Evolutionary conservation across 2,329 filamentous ascomycete genomes (phyloP), one percentile per base, ranked within the genome.

Genomic region (Penicillium fuscoglaucum): DNA sequence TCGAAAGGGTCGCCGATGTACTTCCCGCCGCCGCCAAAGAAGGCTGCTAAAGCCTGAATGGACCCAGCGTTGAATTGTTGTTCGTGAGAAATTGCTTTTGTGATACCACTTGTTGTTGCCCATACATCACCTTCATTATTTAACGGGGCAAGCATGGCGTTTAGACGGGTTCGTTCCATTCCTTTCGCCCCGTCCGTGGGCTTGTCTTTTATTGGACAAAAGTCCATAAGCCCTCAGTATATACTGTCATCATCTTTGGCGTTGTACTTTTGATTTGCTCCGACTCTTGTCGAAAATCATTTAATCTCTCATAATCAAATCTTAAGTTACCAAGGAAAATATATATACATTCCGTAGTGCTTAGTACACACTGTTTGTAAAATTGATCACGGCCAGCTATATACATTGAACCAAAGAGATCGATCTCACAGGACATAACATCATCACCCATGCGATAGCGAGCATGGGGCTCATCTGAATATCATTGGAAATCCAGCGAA

Each of bases 11-110:
- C 61, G 37, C 61, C 60, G 29, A 75, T 76, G 61, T 78, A 78
- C 59, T 79, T 79, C 66, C 76, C 76, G 9, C 77, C 77, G 21
- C 76, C 77, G 10, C 76, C 76, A 12, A 78, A 76, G 60, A 76
- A 76, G 64, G 70, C 73, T 15, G 46, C 55, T 7, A 74, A 68
- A 44, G 60, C 57, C n/a, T 71, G 48, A 68, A 28, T 46, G 53
- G 26, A 9, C 7, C 41, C 13, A 8, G 12, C 2, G 21, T 28
- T 47, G 15, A 33, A 26, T 41, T 31, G 21, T 47, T 53, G 15
- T 44, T 24, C 7, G 17, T 24, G 47, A 39, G n/a, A 48, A 12
- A 40, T 45, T 45, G 46, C 37, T 52, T 52, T 56, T 54, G 44
- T 58, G 55, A 54, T 58, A 58, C 55, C 55, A 58, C 17, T 43